Evolutionary conservation across 2,329 filamentous ascomycete species (phyloP), one percentile per base, ranked within the genome.

Genomic region (Fusarium buharicum): DNA sequence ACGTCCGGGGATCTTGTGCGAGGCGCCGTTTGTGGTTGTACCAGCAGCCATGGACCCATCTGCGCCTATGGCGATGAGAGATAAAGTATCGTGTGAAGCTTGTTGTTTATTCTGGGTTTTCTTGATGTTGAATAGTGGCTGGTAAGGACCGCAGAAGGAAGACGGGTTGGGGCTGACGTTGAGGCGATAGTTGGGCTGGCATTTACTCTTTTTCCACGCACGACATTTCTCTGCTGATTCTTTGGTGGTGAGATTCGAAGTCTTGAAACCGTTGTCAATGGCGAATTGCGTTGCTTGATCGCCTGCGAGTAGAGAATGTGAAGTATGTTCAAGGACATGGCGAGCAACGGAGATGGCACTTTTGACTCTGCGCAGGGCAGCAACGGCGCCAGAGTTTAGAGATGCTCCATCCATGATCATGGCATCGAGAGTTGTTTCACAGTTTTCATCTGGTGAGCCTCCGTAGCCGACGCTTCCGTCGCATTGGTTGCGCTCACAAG

Each of bases 371-470:
- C 82, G 78, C 17, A 86, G 72, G 0, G 76, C 80, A 0, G 82
- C 83, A 6, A 86, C 83, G 6, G 82, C 82, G 37, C 83, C 83
- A 1, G 78, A 76, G 14, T 84, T 82, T 74, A 86, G 77, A n/a
- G 76, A 81, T 0, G 71, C 72, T 24, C 83, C 83, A 68, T 86
- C 83, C 79, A 85, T 85, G 70, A 86, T 78, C 75, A 86, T 77
- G n/a, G 83, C 83, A 71, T 86, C 83, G 13, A 86, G 81, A 1
- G 83, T 85, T 4, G 83, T 85, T 73, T 85, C 83, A 73, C 83
- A 86, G 28, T 73, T 70, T 68, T 86, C 83, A 59, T 84, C 82
- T 0, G 83, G 82, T 3, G 82, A 84, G 8, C 83, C 83, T 50
- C 83, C 83, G 64, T 75, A 84, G 47, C 83, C 83, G 33, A 86